Percentiles rank a stretch among this genome's conserved stretches.
phyloP scores from a whole-genome alignment of 2,329 filamentous ascomycete species.

The Didymella glomerata region DNA sequence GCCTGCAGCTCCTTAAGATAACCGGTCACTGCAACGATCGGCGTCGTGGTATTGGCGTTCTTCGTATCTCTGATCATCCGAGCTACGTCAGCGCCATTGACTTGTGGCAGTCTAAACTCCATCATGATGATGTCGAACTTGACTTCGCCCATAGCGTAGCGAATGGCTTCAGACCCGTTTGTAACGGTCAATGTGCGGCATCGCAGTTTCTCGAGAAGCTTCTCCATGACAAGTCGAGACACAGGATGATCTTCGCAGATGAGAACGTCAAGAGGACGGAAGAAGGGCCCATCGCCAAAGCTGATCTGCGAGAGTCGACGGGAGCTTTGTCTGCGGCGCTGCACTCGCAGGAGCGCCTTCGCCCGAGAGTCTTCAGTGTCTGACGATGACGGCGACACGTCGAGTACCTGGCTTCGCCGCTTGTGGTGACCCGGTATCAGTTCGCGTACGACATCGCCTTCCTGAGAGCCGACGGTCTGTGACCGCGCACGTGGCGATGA shows the following conservation, averaged over 20 bases:
- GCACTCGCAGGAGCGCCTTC: slow-evolving; percentile 88
- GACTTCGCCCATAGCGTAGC: slow-evolving; percentile 94
- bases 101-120: slow-evolving; percentile 93
- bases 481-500: slow-evolving; percentile 77
- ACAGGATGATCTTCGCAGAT: slow-evolving; percentile 99
- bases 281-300: slow-evolving; percentile 81
- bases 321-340: slow-evolving; percentile 94
- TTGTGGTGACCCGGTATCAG: slow-evolving; percentile 77
- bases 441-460: slow-evolving; percentile 79
- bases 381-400: slow-evolving; percentile 95
- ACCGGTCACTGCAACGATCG: slow-evolving; percentile 94
- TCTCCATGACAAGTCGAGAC: slow-evolving; percentile 98
- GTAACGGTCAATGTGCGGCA: slow-evolving; percentile 92
- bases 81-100: slow-evolving; percentile 93
- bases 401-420: slow-evolving; percentile 90
- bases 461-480: slow-evolving; percentile 92
- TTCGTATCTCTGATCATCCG: slow-evolving; percentile 98
- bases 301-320: slow-evolving; percentile 91
- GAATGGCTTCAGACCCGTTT: slow-evolving; percentile 89
- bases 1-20: slow-evolving; percentile 98
- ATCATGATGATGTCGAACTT: slow-evolving; percentile 99
- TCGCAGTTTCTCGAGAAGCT: slow-evolving; percentile 90
- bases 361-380: slow-evolving; percentile 96
- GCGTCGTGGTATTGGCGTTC: slow-evolving; percentile 92
- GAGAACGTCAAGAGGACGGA: slow-evolving; percentile 89